Evolutionary conservation across 257 asterid genomes (phyloP).

Genomic region (Salvia splendens): DNA sequence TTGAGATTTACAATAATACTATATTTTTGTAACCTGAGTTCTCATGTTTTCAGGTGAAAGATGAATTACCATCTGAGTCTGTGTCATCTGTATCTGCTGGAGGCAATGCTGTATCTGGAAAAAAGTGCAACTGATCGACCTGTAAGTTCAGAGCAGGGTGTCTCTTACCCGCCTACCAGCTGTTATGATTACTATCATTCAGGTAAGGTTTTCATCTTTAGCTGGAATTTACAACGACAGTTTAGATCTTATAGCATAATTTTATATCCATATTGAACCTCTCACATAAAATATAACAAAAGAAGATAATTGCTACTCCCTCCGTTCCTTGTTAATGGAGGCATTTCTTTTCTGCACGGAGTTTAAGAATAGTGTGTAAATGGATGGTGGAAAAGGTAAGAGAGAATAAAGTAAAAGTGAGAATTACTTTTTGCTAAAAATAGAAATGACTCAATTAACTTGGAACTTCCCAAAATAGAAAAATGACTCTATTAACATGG

Average conservation of each 20-base stretch:
- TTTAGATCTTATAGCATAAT: neutral
- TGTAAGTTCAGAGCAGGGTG: slow-evolving; percentile 51
- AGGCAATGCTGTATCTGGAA: slow-evolving; percentile 43
- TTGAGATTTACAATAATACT: neutral
- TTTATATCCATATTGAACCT: neutral
- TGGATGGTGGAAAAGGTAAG: too few relatives aligned
- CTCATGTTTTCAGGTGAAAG: slow-evolving; percentile 45
- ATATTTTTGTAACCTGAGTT: neutral
- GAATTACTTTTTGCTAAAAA: too few relatives aligned
- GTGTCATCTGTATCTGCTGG: slow-evolving; percentile 38
- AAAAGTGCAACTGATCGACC: slow-evolving; percentile 40
- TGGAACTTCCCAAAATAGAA: too few relatives aligned
- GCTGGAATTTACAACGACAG: neutral
- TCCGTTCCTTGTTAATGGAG: too few relatives aligned
- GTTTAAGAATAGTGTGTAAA: too few relatives aligned
- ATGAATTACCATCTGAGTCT: slow-evolving; percentile 44
- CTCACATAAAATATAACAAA: neutral
- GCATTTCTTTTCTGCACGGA: too few relatives aligned
- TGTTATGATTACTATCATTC: slow-evolving; percentile 62
- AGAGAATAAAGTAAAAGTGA: too few relatives aligned
- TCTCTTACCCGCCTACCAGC: slow-evolving; percentile 54
- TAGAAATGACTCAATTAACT: too few relatives aligned
- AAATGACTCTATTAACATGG: too few relatives aligned
- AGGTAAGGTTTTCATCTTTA: slow-evolving; percentile 44
- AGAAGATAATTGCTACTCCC: too few relatives aligned